Percentiles rank a stretch among this genome's conserved stretches.
phyloP scores from a whole-genome alignment of 148 eudicot genomes.

The Rhododendron kiyosumense region DNA sequence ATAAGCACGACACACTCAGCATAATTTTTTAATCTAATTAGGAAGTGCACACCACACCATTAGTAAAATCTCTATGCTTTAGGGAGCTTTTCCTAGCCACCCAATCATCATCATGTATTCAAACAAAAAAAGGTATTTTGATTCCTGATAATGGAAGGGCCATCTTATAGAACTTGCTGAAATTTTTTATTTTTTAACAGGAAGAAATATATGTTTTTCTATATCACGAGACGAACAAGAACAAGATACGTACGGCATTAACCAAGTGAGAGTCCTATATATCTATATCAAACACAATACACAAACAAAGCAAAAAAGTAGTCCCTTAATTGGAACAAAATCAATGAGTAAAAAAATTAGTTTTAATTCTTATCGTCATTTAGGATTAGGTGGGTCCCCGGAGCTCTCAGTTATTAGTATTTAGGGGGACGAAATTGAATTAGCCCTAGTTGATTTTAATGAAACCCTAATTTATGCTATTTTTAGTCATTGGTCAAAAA shows the following conservation, averaged over 20 bases:
- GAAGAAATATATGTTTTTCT: neutral
- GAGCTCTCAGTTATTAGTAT: neutral
- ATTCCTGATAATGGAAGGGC: neutral
- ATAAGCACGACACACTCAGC: neutral
- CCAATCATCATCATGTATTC: neutral
- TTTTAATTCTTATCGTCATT: neutral
- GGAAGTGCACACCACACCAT: neutral
- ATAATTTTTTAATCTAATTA: neutral
- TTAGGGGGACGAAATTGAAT: neutral
- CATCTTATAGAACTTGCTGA: neutral
- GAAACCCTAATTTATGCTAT: neutral
- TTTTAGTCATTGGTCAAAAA: neutral
- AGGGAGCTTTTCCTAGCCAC: neutral
- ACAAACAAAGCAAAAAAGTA: neutral
- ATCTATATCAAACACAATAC: neutral
- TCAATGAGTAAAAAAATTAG: neutral
- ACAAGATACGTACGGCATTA: neutral
- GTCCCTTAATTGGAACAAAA: neutral
- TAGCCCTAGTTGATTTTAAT: neutral
- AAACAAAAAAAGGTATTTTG: neutral
- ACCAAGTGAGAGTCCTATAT: no score
- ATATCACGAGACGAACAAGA: neutral
- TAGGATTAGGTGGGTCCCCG: neutral
- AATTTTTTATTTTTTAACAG: no score
- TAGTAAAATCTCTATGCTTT: neutral